Evolutionary conservation across 345 rosid species (phyloP).

Genomic region (Dipteronia dyeriana): DNA sequence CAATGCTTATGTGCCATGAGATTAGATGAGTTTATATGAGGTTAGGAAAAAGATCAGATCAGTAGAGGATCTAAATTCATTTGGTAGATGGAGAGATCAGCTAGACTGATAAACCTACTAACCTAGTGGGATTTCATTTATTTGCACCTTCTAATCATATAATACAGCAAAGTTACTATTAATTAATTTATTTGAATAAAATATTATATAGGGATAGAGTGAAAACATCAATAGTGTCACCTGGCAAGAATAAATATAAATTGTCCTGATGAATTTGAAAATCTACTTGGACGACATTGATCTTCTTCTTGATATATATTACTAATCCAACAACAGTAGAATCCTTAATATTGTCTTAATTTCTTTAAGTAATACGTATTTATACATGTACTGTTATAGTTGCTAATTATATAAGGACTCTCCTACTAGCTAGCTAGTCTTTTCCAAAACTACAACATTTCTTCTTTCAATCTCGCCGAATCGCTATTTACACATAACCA

Average conservation of each 20-base stretch:
- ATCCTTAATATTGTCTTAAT: not conserved
- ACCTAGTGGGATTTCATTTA: not conserved
- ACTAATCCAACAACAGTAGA: constrained; percentile 3
- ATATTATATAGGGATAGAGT: not conserved
- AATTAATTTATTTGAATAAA: not conserved
- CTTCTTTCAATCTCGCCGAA: not conserved
- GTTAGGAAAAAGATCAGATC: too few relatives aligned
- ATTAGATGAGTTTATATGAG: too few relatives aligned
- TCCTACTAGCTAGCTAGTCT: not conserved
- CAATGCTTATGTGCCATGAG: too few relatives aligned
- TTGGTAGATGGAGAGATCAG: not conserved
- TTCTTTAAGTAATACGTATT: not conserved
- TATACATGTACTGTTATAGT: not conserved
- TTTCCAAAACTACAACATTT: not conserved
- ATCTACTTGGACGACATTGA: not conserved
- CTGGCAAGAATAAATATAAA: not conserved
- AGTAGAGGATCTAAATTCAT: too few relatives aligned
- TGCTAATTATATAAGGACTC: not conserved
- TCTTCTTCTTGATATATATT: not conserved
- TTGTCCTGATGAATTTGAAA: not conserved
- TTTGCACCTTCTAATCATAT: not conserved
- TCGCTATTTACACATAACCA: too few relatives aligned
- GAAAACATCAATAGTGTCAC: not conserved
- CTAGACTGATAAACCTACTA: not conserved
- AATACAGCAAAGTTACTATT: constrained; percentile 1